Evolutionary conservation across 306 rosid genomes (phyloP).

Genomic region (Pyrus communis): DNA sequence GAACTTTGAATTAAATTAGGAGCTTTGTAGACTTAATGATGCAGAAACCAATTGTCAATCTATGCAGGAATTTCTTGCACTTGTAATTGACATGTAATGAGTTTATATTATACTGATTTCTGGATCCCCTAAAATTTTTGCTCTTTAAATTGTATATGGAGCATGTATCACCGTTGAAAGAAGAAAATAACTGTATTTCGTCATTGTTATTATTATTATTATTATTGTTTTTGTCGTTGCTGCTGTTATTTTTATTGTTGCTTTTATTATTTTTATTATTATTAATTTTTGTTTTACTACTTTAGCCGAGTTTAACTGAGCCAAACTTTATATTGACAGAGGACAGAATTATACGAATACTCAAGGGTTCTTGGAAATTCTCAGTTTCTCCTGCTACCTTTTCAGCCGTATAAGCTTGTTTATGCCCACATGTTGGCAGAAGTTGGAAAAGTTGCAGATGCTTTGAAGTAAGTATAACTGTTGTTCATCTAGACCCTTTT

Average conservation of each 20-base stretch:
- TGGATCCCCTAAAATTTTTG: neutral
- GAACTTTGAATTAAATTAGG: neutral
- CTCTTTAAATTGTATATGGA: neutral
- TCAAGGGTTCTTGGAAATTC: conserved; percentile 63
- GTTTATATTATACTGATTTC: neutral
- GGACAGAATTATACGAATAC: conserved; percentile 63
- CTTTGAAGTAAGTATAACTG: conserved; percentile 54
- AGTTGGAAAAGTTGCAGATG: conserved; percentile 64
- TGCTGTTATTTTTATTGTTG: neutral
- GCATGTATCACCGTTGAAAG: neutral
- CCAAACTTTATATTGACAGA: conserved; percentile 34
- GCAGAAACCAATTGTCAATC: neutral
- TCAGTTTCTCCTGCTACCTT: conserved; percentile 54
- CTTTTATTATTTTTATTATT: neutral
- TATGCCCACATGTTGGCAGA: conserved; percentile 75
- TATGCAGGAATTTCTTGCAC: neutral
- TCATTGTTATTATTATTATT: neutral
- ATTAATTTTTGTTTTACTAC: neutral
- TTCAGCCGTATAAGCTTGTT: conserved; percentile 69
- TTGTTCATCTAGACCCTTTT: neutral
- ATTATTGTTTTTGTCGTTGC: neutral
- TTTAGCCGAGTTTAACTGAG: conserved; percentile 1
- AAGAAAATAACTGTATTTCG: neutral
- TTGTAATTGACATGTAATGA: neutral
- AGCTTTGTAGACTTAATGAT: neutral